Percentiles rank a stretch among this genome's conserved stretches.
Conservation (phyloP, 768 basidiomycete genomes). For the Suillus occidentalis region DNA sequence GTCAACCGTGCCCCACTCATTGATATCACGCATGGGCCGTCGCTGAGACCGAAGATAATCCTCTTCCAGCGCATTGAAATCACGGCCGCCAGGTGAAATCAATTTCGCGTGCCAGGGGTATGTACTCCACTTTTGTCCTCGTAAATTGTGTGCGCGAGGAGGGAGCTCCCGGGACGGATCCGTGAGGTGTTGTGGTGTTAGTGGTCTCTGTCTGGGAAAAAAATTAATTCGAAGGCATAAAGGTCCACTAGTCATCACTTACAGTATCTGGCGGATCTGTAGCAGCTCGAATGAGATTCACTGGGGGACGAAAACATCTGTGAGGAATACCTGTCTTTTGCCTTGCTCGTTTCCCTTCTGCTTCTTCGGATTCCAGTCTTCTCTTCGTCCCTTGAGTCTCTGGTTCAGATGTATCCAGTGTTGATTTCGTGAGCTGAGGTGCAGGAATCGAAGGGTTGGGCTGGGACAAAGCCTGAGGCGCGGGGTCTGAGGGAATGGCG, state of each 20-base stretch:
- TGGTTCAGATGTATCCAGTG: constrained; percentile 41
- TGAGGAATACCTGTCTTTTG: constrained; percentile 62
- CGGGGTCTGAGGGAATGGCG: background rate
- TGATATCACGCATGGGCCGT: constrained; percentile 66
- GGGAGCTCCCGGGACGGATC: constrained; percentile 31
- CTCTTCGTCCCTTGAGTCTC: constrained; percentile 70
- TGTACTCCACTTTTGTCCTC: constrained; percentile 85
- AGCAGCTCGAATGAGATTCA: constrained; percentile 30
- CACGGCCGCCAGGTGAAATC: constrained; percentile 81
- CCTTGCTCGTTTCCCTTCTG: constrained; percentile 66
- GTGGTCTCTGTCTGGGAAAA: background rate
- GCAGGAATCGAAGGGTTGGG: constrained; percentile 14
- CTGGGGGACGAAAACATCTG: constrained; percentile 22
- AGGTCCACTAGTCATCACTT: constrained; percentile 27
- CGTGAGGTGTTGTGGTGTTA: constrained; percentile 13
- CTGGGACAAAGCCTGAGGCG: constrained; percentile 4
- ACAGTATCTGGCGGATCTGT: constrained; percentile 53
- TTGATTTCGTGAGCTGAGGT: background rate
- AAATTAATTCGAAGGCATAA: constrained; percentile 8
- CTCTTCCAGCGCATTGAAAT: constrained; percentile 63
- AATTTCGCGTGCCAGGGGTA: constrained; percentile 74
- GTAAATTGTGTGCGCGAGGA: constrained; percentile 51
- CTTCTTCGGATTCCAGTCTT: constrained; percentile 66
- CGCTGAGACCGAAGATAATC: constrained; percentile 54
- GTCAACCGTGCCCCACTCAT: constrained; percentile 88